Evolutionary conservation across 2,329 filamentous ascomycete genomes (phyloP), one percentile per base, ranked within the genome.

Genomic region (Penicillium sp.): DNA sequence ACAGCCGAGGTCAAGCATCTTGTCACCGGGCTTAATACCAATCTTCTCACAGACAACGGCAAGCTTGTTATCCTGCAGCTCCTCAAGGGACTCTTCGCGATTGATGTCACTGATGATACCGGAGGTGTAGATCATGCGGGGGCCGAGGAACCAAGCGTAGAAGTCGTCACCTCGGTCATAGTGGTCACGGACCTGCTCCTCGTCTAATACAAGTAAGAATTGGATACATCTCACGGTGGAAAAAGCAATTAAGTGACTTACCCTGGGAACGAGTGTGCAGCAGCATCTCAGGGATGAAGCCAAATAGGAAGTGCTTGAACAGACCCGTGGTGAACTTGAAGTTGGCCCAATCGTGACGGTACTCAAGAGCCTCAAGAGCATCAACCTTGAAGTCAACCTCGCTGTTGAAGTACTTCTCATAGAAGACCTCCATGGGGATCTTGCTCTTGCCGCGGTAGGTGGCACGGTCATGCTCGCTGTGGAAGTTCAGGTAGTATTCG

Each of bases 121-220:
- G 50, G 91, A 96, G 51, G 95, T 99, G 82, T 98, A 98, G 78
- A 98, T 91, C 95, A 98, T 99, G 72, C 93, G 93, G 58, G 93
- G 93, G 60, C 95, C 95, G 62, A 98, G 86, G 84, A 98, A 98
- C 92, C 93, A 99, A 75, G 87, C 89, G 82, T 99, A 99, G 81
- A 97, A 96, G 79, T 98, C 95, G 75, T 99, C 92, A 72, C 95
- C 95, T 64, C 92, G 89, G 83, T 98, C 95, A 78, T 99, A 99
- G 82, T 97, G 92, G 76, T 93, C 91, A 73, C 93, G 91, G 56
- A 98, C 93, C 80, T 98, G 95, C 78, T 98, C 93, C 84, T 97
- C 93, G 68, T 98, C 93, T 91, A 65, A 46, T 13, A 42, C 27
- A 8, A 27, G 43, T 42, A 44, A 44, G 39, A 56, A 14, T 55